Percentiles rank a stretch among this genome's conserved stretches.
Evolutionary conservation across 345 rosid species (phyloP).

Genomic region (Fremontodendron californicum): DNA sequence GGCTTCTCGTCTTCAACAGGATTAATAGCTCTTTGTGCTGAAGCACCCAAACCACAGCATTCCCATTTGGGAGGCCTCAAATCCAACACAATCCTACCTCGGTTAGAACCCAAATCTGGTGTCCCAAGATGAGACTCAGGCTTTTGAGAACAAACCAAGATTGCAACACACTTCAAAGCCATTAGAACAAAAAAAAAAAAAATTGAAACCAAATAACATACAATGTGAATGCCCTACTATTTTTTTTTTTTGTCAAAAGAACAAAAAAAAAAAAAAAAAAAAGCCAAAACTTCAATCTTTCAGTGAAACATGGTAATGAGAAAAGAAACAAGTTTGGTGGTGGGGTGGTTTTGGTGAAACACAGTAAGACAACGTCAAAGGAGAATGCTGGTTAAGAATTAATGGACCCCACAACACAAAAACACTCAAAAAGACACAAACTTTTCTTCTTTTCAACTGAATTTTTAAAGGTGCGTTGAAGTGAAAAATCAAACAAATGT

Average conservation of each 20-base stretch:
- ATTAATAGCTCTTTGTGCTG: conserved; percentile 45
- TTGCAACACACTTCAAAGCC: conserved; percentile 57
- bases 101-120: conserved; percentile 30
- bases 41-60: conserved; percentile 36
- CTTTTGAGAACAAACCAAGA: conserved; percentile 48
- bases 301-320: not conserved
- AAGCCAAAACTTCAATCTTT: conserved; percentile 10
- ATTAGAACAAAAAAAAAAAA: conserved; percentile 16
- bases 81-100: conserved; percentile 34
- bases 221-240: conserved; percentile 14
- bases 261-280: conserved; percentile 6
- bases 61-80: conserved; percentile 40
- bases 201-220: conserved; percentile 13
- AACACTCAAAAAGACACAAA: conserved; percentile 2
- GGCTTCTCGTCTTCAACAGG: conserved; percentile 65
- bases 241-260: not conserved
- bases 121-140: conserved; percentile 30
- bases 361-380: conserved; percentile 25
- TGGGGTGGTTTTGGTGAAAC: conserved; percentile 26
- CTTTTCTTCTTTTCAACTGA: not conserved
- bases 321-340: conserved; percentile 13
- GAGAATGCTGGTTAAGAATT: conserved; percentile 3
- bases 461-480: not conserved
- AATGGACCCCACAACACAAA: conserved; percentile 18
- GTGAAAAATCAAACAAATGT: not conserved